Base-by-base conservation (phyloP, 2,329 filamentous ascomycete species). In the Claviceps lovelessii region DNA sequence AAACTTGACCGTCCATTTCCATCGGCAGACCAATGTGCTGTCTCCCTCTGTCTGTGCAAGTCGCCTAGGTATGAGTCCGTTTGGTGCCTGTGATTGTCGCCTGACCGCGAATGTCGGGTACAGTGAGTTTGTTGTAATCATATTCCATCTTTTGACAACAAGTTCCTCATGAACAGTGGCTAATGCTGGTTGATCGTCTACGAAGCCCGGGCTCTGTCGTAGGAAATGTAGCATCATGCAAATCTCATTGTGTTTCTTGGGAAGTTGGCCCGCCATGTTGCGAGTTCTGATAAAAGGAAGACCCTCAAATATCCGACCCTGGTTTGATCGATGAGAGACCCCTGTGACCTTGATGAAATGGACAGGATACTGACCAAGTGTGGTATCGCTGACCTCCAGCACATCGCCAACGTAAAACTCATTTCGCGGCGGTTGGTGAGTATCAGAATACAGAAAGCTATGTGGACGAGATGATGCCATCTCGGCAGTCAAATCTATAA, bases 121-220 rank as follows among this genome's bases (percentile, higher is more conserved):
- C 0, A 65, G 60, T 0, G 72, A 64, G 56, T 87, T 88, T 0
- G 83, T 87, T 2, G 76, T 65, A 0, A 72, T 62, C 0, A 86
- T 65, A 0, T 62, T 63, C 0, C 79, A 67, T 7, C 72, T 65
- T 1, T 65, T 58, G 2, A 70, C 60, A 0, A 83, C 68, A 0
- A 69, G 56, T 0, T 59, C 51, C 0, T 75, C 54, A 0, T 65
- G 47, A 0, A 83, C 62, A 2, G 80, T 74, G 0, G 76, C 59
- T 0, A 72, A 55, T 0, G 69, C 64, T 23, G 78, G 73, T 0
- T 66, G 56, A 0, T 70, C 53, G 0, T 62, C 53, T 0, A 58
- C 39, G 3, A 67, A 57, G 0, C 58, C 56, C 0, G 66, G 54
- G 6, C 72, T 65, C 3, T 72, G 58, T 4, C 74, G 65, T 1